These are phyloP conservation scores for Hanseniaspora lachancei DNA, from an alignment of 805 yeast species.

Conservation along the genomic window DNA sequence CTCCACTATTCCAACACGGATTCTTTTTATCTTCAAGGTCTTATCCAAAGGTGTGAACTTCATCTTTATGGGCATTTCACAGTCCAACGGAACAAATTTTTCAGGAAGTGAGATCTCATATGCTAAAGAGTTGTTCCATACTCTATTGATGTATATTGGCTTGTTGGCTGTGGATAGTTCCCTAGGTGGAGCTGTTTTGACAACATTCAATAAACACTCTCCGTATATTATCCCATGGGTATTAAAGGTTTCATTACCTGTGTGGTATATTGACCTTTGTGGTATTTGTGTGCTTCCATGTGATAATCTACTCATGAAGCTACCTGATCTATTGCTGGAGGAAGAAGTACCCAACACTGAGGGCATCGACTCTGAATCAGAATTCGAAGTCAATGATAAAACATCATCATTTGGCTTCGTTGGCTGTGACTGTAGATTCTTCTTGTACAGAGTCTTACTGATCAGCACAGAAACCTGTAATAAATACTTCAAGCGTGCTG, in stretches of 20 bases:
- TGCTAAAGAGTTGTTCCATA: slow-evolving; percentile 59
- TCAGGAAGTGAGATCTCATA: slow-evolving; percentile 61
- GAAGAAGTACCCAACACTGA: background rate
- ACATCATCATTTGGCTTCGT: background rate
- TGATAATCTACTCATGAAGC: background rate
- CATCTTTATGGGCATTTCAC: slow-evolving; percentile 46
- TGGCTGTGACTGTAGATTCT: background rate
- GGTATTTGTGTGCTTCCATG: background rate
- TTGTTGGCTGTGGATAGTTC: slow-evolving; percentile 39
- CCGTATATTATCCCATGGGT: slow-evolving; percentile 18
- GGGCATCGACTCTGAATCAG: background rate
- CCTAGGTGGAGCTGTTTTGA: slow-evolving; percentile 32
- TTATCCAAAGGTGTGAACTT: slow-evolving; percentile 56
- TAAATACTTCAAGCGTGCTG: slow-evolving; percentile 23
- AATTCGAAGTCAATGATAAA: background rate
- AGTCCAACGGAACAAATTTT: slow-evolving; percentile 53
- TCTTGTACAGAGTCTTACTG: slow-evolving; percentile 9
- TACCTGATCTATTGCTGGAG: background rate
- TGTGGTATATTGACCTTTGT: background rate
- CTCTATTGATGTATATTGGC: slow-evolving; percentile 61
- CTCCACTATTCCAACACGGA: slow-evolving; percentile 55
- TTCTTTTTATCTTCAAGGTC: slow-evolving; percentile 46
- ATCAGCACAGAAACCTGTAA: slow-evolving; percentile 16
- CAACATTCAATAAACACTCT: slow-evolving; percentile 26
- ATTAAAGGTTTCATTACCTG: background rate